phyloP scores from a whole-genome alignment of 2,329 filamentous ascomycete genomes.

The Colletotrichum tofieldiae region DNA sequence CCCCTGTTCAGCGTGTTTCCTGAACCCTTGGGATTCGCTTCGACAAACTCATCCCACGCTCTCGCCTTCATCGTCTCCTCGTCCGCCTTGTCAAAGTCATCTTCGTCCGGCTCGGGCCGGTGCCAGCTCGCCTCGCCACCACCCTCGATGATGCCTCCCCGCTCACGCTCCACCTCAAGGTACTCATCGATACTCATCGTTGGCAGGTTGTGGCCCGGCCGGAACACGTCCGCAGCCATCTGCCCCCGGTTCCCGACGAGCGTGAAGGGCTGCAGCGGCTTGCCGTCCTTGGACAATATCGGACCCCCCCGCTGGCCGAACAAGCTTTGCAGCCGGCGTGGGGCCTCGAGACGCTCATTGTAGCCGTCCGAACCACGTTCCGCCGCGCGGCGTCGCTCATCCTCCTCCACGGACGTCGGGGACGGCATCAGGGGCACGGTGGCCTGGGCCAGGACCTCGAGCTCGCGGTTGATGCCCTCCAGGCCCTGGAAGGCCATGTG shows the following conservation, averaged over 20 bases:
- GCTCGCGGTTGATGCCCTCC: slow-evolving; percentile 89
- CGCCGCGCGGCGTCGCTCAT: slow-evolving; percentile 57
- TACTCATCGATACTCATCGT: slow-evolving; percentile 99
- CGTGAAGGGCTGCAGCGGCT: slow-evolving; percentile 92
- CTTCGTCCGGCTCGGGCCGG: slow-evolving; percentile 85
- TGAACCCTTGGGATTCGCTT: slow-evolving; percentile 87
- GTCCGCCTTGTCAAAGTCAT: slow-evolving; percentile 90
- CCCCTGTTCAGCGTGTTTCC: slow-evolving; percentile 90
- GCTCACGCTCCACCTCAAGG: slow-evolving; percentile 87
- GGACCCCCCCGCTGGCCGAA: slow-evolving; percentile 71
- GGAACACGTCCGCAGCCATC: slow-evolving; percentile 85
- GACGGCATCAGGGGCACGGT: slow-evolving; percentile 67
- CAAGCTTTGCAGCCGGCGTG: slow-evolving; percentile 65
- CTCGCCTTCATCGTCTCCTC: slow-evolving; percentile 93
- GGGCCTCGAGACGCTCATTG: slow-evolving; percentile 81
- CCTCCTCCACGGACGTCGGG: slow-evolving; percentile 63
- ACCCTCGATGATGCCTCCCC: slow-evolving; percentile 92
- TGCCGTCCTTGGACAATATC: slow-evolving; percentile 83
- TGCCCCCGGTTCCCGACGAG: slow-evolving; percentile 84
- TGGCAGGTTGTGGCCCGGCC: slow-evolving; percentile 91
- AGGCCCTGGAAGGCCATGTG: slow-evolving; percentile 89
- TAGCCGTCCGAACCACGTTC: slow-evolving; percentile 66
- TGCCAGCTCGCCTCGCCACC: slow-evolving; percentile 83
- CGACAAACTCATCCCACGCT: slow-evolving; percentile 94
- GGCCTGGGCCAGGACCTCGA: slow-evolving; percentile 84